Percentiles rank a stretch among this genome's conserved stretches.
Conservation (phyloP, 106 monocot species). For the Alisma plantagoaquatica region DNA sequence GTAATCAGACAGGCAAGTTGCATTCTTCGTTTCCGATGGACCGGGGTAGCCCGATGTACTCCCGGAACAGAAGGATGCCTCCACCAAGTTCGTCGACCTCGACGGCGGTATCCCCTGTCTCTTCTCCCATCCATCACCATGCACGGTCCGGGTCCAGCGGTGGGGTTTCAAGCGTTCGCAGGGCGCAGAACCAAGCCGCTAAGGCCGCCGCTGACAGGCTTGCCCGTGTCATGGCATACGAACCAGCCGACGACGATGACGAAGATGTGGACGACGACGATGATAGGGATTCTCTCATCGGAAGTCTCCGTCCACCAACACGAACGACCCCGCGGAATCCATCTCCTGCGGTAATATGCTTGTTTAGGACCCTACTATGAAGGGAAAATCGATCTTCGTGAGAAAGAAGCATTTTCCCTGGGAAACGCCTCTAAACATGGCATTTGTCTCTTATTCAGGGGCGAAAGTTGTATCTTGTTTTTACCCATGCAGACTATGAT, state of each 20-base stretch:
- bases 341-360: background rate
- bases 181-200: constrained; percentile 44
- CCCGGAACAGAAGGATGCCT: too few relatives aligned
- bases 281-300: background rate
- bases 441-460: too few relatives aligned
- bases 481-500: background rate
- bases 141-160: constrained; percentile 31
- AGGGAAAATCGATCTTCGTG: background rate
- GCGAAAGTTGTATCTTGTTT: background rate
- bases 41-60: too few relatives aligned
- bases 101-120: constrained; percentile 20
- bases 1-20: too few relatives aligned
- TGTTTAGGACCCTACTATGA: background rate
- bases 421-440: too few relatives aligned
- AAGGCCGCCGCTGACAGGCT: constrained; percentile 47
- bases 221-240: constrained; percentile 45
- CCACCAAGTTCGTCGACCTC: too few relatives aligned
- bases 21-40: too few relatives aligned
- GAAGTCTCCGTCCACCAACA: constrained; percentile 32
- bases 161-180: constrained; percentile 8
- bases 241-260: constrained; percentile 11
- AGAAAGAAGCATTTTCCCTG: too few relatives aligned
- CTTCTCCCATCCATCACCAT: constrained; percentile 43
- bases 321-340: background rate
- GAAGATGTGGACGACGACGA: constrained; percentile 16